These are phyloP conservation scores for Mycena floridula DNA, from an alignment of 768 basidiomycete genomes.

Conservation along the genomic window DNA sequence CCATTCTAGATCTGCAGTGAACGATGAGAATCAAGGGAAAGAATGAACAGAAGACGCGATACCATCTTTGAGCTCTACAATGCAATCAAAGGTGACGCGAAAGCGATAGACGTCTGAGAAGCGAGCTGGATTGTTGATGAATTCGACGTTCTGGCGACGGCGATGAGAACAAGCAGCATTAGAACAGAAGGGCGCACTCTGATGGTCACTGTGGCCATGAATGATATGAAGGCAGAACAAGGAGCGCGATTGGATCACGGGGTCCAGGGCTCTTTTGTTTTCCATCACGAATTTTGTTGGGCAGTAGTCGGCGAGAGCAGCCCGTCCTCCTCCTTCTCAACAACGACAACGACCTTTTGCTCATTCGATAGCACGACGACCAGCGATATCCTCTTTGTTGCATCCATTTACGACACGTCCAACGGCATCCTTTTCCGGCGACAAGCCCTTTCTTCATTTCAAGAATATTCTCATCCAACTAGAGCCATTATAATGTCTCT, in stretches of 20 bases:
- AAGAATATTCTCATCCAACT: too few relatives aligned
- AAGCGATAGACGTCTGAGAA: constrained; percentile 91
- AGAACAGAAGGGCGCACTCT: constrained; percentile 35
- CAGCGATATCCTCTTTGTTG: too few relatives aligned
- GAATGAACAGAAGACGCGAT: neutral
- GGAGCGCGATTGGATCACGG: neutral
- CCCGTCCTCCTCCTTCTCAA: constrained; percentile 1
- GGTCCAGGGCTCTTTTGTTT: neutral
- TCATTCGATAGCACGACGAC: too few relatives aligned
- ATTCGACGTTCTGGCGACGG: constrained; percentile 66
- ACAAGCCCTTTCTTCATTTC: too few relatives aligned
- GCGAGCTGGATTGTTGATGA: constrained; percentile 88
- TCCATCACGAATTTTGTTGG: neutral
- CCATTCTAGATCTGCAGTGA: constrained; percentile 86
- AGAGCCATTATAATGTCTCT: too few relatives aligned
- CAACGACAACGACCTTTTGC: too few relatives aligned
- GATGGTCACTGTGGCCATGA: constrained; percentile 68
- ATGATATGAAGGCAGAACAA: neutral
- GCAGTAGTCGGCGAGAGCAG: neutral
- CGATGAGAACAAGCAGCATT: neutral
- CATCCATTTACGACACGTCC: too few relatives aligned
- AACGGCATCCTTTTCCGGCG: too few relatives aligned
- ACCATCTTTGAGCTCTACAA: constrained; percentile 88
- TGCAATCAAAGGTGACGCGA: constrained; percentile 96
- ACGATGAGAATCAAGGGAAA: neutral